Percentiles rank a stretch among this genome's conserved stretches.
phyloP scores from a whole-genome alignment of 75 land plant genomes.

The Cunninghamia lanceolata region DNA sequence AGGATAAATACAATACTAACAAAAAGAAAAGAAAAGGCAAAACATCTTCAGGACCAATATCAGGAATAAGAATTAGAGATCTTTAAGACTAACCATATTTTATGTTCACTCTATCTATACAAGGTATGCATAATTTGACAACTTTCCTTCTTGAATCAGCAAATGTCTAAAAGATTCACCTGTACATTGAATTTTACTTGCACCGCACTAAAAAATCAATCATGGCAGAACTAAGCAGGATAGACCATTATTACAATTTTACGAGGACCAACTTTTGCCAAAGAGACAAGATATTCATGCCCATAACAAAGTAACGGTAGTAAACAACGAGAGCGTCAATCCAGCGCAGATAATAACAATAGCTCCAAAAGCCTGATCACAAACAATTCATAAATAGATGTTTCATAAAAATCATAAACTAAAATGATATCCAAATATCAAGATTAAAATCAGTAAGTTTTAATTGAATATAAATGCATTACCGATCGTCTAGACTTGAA shows the following conservation, averaged over 20 bases:
- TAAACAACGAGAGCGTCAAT: conserved; percentile 47
- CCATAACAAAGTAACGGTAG: conserved; percentile 48
- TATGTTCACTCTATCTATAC: not conserved
- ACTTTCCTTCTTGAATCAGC: not conserved
- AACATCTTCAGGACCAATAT: not conserved
- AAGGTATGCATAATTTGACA: not conserved
- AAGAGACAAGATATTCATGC: conserved; percentile 23
- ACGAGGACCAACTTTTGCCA: too few species aligned
- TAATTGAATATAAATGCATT: not conserved
- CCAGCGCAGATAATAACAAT: conserved; percentile 58
- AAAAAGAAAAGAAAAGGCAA: not conserved
- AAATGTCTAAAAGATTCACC: not conserved
- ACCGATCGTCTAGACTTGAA: conserved; percentile 74
- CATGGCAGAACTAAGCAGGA: not conserved
- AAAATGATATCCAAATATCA: not conserved
- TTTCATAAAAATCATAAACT: not conserved
- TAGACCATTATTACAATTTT: not conserved
- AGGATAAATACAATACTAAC: too few species aligned
- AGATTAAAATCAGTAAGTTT: not conserved
- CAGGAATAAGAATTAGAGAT: not conserved
- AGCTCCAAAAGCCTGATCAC: conserved; percentile 62
- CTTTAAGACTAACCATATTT: not conserved
- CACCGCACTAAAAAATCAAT: not conserved
- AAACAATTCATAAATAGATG: not conserved
- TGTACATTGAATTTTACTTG: not conserved